Percentiles rank a stretch among this genome's conserved stretches.
Evolutionary conservation across 129 eudicot genomes (phyloP).

Genomic region (Pittosporum tobira): DNA sequence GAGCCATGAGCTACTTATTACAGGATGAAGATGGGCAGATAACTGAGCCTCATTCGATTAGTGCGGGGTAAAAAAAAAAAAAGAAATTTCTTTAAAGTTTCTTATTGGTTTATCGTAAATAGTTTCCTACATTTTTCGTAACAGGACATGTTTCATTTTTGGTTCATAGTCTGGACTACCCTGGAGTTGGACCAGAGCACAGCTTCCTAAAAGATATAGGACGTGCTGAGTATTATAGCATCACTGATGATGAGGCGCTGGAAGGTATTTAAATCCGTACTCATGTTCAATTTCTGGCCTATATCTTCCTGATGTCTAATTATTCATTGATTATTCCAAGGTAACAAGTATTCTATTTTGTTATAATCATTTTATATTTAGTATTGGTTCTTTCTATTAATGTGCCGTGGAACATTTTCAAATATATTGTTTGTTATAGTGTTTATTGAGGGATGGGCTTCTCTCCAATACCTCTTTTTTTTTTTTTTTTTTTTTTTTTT

Average conservation of each 20-base stretch:
- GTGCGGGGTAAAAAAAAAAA: conserved; percentile 78
- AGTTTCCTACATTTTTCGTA: not conserved
- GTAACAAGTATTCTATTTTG: too few relatives aligned
- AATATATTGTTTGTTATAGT: too few relatives aligned
- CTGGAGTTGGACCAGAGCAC: conserved; percentile 98
- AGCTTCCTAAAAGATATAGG: conserved; percentile 84
- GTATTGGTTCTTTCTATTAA: too few relatives aligned
- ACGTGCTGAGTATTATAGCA: conserved; percentile 67
- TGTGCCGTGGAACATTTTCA: too few relatives aligned
- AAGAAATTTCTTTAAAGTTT: not conserved
- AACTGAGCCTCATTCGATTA: conserved; percentile 86
- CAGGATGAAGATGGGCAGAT: conserved; percentile 96
- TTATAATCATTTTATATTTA: too few relatives aligned
- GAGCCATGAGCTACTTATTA: conserved; percentile 95
- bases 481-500: too few relatives aligned
- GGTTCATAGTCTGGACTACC: conserved; percentile 62
- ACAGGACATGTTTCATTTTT: not conserved
- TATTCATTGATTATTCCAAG: too few relatives aligned
- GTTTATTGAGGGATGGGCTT: too few relatives aligned
- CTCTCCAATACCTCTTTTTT: too few relatives aligned
- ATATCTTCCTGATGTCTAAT: too few relatives aligned
- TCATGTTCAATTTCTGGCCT: not conserved
- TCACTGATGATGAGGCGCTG: conserved; percentile 72
- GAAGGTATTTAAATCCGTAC: conserved; percentile 33
- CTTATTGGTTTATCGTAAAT: too few relatives aligned